phyloP scores from a whole-genome alignment of 2,329 filamentous ascomycete genomes.

The Monosporascus ibericus region DNA sequence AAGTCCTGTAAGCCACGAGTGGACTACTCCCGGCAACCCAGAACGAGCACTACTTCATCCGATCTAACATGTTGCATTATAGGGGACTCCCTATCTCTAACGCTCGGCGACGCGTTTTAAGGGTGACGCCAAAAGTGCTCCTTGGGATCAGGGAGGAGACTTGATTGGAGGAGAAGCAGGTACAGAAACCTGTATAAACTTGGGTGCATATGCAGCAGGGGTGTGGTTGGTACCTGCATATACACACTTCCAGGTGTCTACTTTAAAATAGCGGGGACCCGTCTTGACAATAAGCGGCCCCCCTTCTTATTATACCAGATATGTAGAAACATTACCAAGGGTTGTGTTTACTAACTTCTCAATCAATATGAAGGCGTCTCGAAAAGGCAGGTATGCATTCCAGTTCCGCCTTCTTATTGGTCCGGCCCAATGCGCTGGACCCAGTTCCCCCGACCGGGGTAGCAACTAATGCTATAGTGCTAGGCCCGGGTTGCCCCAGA shows the following conservation, averaged over 20 bases:
- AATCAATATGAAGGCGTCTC: background rate
- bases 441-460: background rate
- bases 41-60: background rate
- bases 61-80: background rate
- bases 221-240: background rate
- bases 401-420: background rate
- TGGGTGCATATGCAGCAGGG: background rate
- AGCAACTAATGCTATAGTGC: background rate
- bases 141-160: background rate
- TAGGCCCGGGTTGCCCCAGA: background rate
- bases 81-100: background rate
- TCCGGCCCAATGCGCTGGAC: background rate
- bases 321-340: background rate
- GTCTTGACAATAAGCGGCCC: background rate
- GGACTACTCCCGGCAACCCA: no score
- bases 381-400: background rate
- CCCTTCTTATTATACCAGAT: background rate
- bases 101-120: background rate
- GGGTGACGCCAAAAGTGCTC: background rate
- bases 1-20: no score
- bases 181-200: background rate
- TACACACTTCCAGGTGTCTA: background rate
- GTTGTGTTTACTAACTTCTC: background rate
- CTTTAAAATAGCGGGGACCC: no score
- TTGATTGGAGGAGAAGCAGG: background rate